Evolutionary conservation across 495 filamentous ascomycete genomes (phyloP).

Genomic region (Aspergillus saccharolyticus): DNA sequence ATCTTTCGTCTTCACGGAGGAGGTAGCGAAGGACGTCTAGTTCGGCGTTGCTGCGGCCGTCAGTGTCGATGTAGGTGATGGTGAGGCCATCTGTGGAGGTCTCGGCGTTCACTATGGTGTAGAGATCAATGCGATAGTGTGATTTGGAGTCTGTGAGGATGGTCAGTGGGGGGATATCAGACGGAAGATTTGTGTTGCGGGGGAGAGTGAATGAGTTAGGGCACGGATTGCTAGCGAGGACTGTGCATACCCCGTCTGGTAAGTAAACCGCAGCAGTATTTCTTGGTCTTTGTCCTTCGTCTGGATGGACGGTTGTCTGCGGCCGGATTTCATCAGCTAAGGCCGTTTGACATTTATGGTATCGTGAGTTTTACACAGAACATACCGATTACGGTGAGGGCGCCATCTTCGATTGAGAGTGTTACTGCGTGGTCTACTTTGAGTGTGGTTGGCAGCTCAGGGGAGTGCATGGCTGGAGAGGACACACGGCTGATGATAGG

Average conservation of each 20-base stretch:
- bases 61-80: slow-evolving; percentile 65
- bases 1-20: slow-evolving; percentile 44
- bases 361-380: slow-evolving; percentile 4
- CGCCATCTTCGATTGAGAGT: slow-evolving; percentile 57
- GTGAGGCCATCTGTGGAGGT: slow-evolving; percentile 52
- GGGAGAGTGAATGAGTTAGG: slow-evolving; percentile 13
- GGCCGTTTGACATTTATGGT: not conserved
- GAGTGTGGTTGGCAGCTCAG: slow-evolving; percentile 27
- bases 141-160: slow-evolving; percentile 22
- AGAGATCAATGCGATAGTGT: slow-evolving; percentile 61
- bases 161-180: too few relatives aligned
- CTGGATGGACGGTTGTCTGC: slow-evolving; percentile 26
- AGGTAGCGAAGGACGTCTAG: slow-evolving; percentile 56
- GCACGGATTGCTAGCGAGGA: not conserved
- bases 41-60: slow-evolving; percentile 51
- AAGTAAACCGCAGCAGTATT: not conserved
- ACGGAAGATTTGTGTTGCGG: too few relatives aligned
- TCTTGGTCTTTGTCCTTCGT: slow-evolving; percentile 22
- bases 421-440: slow-evolving; percentile 55
- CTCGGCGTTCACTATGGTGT: slow-evolving; percentile 81
- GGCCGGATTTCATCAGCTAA: slow-evolving; percentile 28
- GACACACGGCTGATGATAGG: too few relatives aligned
- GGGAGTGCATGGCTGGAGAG: not conserved
- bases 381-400: slow-evolving; percentile 59
- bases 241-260: not conserved